Evolutionary conservation across 495 filamentous ascomycete genomes (phyloP).

Genomic region (Aspergillus haitiensis): DNA sequence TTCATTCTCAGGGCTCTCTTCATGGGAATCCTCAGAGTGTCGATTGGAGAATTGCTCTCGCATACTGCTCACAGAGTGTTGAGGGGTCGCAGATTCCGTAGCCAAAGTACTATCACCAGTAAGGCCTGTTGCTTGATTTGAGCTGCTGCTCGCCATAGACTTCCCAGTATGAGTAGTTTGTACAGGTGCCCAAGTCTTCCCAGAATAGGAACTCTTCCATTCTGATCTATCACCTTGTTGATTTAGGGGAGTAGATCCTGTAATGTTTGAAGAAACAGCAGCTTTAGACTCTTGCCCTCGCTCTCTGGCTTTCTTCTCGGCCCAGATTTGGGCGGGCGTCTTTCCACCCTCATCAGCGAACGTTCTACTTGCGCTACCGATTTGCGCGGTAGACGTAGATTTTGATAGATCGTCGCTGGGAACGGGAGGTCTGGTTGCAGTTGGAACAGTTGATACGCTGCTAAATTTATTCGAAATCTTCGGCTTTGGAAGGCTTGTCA

Average conservation of each 20-base stretch:
- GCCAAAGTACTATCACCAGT: constrained; percentile 49
- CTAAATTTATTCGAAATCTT: constrained; percentile 89
- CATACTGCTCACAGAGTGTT: constrained; percentile 72
- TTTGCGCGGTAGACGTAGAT: constrained; percentile 51
- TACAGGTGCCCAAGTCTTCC: constrained; percentile 85
- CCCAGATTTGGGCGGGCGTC: constrained; percentile 95
- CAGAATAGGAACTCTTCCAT: constrained; percentile 87
- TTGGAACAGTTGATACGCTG: constrained; percentile 59
- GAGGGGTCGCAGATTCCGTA: constrained; percentile 51
- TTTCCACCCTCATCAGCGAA: constrained; percentile 95
- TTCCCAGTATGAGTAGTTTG: constrained; percentile 69
- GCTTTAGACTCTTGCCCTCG: constrained; percentile 52
- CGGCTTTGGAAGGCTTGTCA: constrained; percentile 88
- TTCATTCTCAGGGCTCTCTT: constrained; percentile 29
- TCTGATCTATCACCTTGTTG: constrained; percentile 70
- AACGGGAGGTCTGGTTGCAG: constrained; percentile 83
- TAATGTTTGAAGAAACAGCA: constrained; percentile 33
- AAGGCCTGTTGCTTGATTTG: constrained; percentile 59
- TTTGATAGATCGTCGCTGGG: constrained; percentile 62
- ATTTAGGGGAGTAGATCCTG: constrained; percentile 54
- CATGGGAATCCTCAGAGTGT: constrained; percentile 57
- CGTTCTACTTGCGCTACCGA: constrained; percentile 81
- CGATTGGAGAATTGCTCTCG: constrained; percentile 46
- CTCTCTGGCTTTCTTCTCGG: constrained; percentile 89
- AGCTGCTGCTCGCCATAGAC: constrained; percentile 55